These are phyloP conservation scores for Phragmites australis DNA, from an alignment of 176 grass and related monocot genomes.

Conservation along the genomic window DNA sequence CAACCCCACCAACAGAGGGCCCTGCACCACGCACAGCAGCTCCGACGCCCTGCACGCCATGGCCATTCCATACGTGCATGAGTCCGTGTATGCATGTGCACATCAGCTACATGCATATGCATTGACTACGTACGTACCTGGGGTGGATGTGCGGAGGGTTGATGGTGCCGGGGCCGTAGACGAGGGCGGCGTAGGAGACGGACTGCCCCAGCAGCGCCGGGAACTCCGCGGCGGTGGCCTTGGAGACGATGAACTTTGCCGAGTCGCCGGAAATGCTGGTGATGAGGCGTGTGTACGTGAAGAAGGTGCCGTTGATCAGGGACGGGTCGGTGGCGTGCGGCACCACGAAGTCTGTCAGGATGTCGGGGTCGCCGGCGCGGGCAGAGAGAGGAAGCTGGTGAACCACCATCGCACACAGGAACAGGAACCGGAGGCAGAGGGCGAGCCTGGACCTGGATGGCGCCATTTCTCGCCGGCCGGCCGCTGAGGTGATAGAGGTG, in stretches of 20 bases:
- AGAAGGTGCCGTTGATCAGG: slow-evolving; percentile 29
- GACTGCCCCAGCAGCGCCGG: slow-evolving; percentile 47
- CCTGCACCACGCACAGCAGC: slow-evolving; percentile 33
- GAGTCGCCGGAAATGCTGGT: background rate
- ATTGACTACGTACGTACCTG: background rate
- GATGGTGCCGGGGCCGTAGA: slow-evolving; percentile 24
- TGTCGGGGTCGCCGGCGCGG: slow-evolving; percentile 34
- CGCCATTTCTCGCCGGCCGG: background rate
- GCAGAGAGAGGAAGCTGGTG: background rate
- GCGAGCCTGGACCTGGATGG: too few species aligned
- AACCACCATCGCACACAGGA: background rate
- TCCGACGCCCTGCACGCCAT: slow-evolving; percentile 37
- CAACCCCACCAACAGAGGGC: slow-evolving; percentile 22
- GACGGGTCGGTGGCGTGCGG: background rate
- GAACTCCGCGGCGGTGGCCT: slow-evolving; percentile 43
- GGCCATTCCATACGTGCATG: background rate
- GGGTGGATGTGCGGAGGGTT: slow-evolving; percentile 57
- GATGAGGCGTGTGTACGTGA: slow-evolving; percentile 20
- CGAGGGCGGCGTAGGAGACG: slow-evolving; percentile 42
- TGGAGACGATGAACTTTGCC: slow-evolving; percentile 18
- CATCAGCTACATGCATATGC: background rate
- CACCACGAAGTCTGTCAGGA: slow-evolving; percentile 41
- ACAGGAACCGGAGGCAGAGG: background rate
- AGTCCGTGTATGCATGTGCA: background rate
- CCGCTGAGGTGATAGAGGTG: background rate